Conservation (phyloP, 2,329 filamentous ascomycete genomes). For the Rhynchosporium graminicola region DNA sequence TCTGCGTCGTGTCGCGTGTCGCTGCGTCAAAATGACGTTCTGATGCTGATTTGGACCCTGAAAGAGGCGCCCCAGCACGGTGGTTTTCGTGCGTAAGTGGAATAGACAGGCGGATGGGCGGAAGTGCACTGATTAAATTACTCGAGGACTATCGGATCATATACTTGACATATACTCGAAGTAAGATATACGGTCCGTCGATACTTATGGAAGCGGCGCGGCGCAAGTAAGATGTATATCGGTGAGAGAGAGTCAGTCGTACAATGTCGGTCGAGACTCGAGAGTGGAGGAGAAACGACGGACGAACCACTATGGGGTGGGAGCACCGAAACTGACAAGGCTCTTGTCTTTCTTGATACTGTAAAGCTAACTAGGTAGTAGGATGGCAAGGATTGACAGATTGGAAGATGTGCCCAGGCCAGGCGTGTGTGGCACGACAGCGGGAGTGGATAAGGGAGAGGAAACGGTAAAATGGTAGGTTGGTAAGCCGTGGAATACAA, state of each 20-base stretch:
- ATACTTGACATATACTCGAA: neutral
- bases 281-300: neutral
- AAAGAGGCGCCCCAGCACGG: conserved; percentile 10
- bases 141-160: neutral
- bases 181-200: neutral
- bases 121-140: neutral
- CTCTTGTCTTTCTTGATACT: neutral
- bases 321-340: neutral
- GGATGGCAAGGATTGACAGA: neutral
- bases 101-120: neutral
- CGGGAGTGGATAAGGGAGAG: neutral
- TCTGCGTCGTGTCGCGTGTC: conserved; percentile 3
- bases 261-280: neutral
- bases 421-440: neutral
- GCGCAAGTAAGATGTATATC: neutral
- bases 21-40: conserved; percentile 14
- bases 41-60: conserved; percentile 1
- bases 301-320: neutral
- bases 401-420: neutral
- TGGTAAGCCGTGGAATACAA: neutral
- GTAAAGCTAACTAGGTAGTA: neutral
- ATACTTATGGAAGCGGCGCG: neutral
- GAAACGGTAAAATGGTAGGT: neutral
- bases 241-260: neutral
- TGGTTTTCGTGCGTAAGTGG: neutral